A percentile compares a stretch with the other conserved stretches of the same genome.
Evolutionary conservation across 106 monocot genomes (phyloP).

Genomic region (Allium fistulosum): DNA sequence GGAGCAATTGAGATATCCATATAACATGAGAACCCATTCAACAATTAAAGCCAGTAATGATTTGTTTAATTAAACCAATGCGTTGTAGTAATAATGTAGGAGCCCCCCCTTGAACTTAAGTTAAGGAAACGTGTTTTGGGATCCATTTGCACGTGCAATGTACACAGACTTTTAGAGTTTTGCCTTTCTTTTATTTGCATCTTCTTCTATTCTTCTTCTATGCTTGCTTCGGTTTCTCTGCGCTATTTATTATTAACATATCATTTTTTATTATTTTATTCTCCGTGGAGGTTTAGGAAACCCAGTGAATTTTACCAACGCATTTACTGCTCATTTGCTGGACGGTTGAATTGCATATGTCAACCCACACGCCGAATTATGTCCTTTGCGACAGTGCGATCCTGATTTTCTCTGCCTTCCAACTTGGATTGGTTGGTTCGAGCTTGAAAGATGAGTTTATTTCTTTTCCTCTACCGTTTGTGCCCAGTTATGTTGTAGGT

Average conservation of each 20-base stretch:
- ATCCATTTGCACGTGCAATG: constrained; percentile 32
- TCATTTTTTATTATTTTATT: neutral
- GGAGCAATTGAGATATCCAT: no score
- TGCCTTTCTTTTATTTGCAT: constrained; percentile 2
- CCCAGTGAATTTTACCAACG: neutral
- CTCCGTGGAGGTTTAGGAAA: neutral
- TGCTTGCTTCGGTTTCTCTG: neutral
- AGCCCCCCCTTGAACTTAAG: constrained; percentile 14
- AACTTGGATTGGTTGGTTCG: neutral
- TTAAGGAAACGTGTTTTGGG: constrained; percentile 23
- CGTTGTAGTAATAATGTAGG: neutral
- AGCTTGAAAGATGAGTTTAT: no score
- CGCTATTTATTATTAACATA: neutral
- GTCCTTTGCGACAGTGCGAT: neutral
- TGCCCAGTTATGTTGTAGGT: no score
- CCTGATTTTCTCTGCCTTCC: neutral
- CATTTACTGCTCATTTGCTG: neutral
- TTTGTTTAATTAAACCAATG: constrained; percentile 5
- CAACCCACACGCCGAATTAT: neutral
- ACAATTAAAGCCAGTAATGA: constrained; percentile 12
- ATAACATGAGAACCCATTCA: neutral
- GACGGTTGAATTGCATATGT: neutral
- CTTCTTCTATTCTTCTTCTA: neutral
- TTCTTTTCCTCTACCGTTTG: no score
- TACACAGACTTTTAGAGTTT: constrained; percentile 28